Evolutionary conservation across 2,329 filamentous ascomycete genomes (phyloP), one percentile per base, ranked within the genome.

Genomic region (Cladorrhinum sp.): DNA sequence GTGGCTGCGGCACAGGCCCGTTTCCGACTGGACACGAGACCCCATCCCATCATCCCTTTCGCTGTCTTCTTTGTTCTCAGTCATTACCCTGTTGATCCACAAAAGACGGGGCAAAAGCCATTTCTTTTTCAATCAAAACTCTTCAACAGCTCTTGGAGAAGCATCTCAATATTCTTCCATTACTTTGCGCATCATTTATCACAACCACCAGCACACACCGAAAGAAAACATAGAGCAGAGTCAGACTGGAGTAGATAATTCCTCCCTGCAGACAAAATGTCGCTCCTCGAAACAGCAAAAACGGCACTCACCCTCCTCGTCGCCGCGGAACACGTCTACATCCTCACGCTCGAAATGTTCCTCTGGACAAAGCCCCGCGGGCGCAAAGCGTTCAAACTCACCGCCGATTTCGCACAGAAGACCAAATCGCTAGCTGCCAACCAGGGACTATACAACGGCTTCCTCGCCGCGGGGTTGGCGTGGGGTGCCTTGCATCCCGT

Each of bases 391-490:
- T 82, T 82, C 70, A 69, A 69, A 28, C 71, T 80, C 36, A 75
- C 72, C 0, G 67, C 75, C n/a, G 76, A 80, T 4, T 80, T 79
- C 59, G 80, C 80, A 5, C 68, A 75, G 42, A 66, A 79, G 69
- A 80, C 78, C 2, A 75, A 74, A 62, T 66, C 61, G 3, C 71
- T 82, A 36, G 80, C 78, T 52, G 77, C 77, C 57, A 82, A 82
- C 68, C 80, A 82, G 67, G 80, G 80, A 20, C 72, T 82, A 5
- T 82, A 82, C 72, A 82, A 82, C 66, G 80, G 80, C 48, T 81
- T 82, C 58, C 72, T 82, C n/a, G 76, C 79, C 2, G 79, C 79
- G 1, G 80, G 80, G 0, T 69, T 82, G 1, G 61, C 71, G 24
- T 82, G 80, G 80, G 74, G 76, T 2, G 63, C 81, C n/a, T n/a